Conservation (phyloP, 768 basidiomycete genomes). For the Asterophora parasitica region DNA sequence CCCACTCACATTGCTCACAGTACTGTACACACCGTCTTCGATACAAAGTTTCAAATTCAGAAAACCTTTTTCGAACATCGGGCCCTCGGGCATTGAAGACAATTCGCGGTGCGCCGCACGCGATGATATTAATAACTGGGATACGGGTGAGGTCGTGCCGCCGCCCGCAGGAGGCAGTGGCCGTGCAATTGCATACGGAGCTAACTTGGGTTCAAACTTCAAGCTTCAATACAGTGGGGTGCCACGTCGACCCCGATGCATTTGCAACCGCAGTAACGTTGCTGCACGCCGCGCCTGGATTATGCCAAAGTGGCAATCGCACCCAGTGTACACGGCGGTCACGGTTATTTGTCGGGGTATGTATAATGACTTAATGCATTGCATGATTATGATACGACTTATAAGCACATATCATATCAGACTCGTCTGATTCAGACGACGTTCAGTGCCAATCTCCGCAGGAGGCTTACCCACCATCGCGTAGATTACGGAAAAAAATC, state of each 20-base stretch:
- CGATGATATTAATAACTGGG: background rate
- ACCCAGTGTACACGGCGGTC: background rate
- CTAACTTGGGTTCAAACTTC: no score
- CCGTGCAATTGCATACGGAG: background rate
- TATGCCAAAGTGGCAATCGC: no score
- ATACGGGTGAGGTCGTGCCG: background rate
- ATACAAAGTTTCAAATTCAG: slow-evolving; percentile 2
- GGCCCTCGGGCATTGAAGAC: no score
- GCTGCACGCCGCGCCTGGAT: background rate
- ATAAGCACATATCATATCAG: no score
- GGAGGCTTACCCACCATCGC: no score
- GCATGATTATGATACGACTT: no score
- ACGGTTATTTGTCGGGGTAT: background rate
- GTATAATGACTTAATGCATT: no score
- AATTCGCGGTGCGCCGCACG: no score
- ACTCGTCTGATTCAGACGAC: no score
- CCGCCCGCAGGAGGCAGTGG: background rate
- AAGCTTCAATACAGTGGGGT: background rate
- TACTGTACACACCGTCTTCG: background rate
- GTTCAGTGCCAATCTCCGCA: no score
- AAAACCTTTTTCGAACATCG: background rate
- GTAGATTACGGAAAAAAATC: background rate
- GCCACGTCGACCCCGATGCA: background rate
- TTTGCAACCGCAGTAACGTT: no score
- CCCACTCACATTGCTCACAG: background rate